Conservation (phyloP, 1,284 basidiomycete species). For the Athelia sp. region DNA sequence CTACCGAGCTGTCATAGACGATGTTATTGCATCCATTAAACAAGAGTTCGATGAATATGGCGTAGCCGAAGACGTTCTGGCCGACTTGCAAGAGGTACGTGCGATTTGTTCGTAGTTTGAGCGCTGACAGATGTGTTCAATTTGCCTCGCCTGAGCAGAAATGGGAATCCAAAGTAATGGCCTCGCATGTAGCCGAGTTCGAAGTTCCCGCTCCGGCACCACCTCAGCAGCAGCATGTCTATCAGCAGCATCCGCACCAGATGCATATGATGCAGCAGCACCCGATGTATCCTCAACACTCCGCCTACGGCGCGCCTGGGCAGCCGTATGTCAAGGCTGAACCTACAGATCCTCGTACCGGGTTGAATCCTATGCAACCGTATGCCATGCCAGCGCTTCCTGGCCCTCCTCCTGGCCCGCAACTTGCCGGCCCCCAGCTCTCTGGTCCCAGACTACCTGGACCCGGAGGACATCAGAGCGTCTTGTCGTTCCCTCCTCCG, state of each 20-base stretch:
- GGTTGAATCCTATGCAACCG: slow-evolving; percentile 38
- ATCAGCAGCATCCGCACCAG: slow-evolving; percentile 32
- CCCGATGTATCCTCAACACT: slow-evolving; percentile 38
- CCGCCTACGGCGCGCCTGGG: slow-evolving; percentile 37
- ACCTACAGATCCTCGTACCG: slow-evolving; percentile 60
- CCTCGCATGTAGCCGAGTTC: slow-evolving; percentile 92
- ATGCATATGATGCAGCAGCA: slow-evolving; percentile 37
- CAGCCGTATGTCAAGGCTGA: slow-evolving; percentile 59
- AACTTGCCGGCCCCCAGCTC: slow-evolving; percentile 42
- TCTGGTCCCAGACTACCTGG: slow-evolving; percentile 39
- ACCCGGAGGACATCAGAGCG: slow-evolving; percentile 48
- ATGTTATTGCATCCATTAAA: slow-evolving; percentile 86
- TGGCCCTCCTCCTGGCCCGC: slow-evolving; percentile 63
- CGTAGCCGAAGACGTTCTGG: slow-evolving; percentile 87
- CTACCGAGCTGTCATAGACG: slow-evolving; percentile 95
- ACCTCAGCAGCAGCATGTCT: slow-evolving; percentile 42
- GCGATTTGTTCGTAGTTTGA: neutral
- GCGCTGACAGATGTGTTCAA: no score
- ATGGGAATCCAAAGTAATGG: slow-evolving; percentile 93
- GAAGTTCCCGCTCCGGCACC: slow-evolving; percentile 49
- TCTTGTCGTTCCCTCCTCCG: slow-evolving; percentile 45
- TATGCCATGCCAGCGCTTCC: slow-evolving; percentile 61
- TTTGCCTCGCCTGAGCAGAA: slow-evolving; percentile 48
- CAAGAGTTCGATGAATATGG: slow-evolving; percentile 97
- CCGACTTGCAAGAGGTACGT: slow-evolving; percentile 84